Conservation (phyloP, 306 rosid species). For the Quercus gilva region DNA sequence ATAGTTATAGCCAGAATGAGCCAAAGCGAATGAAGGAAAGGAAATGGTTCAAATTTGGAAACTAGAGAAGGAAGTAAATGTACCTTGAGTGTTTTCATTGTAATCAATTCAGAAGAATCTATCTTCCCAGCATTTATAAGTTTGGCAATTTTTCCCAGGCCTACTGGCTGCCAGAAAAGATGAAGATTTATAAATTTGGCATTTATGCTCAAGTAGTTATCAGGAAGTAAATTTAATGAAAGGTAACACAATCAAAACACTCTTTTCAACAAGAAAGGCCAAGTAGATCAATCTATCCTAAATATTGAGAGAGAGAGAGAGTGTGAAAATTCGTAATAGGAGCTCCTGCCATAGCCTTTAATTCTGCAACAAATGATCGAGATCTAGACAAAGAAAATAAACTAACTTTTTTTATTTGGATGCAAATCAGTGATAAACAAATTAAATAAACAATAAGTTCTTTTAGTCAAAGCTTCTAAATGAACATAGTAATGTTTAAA, state of each 20-base stretch:
- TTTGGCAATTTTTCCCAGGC: constrained; percentile 80
- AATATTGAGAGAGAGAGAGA: background rate
- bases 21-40: constrained; percentile 19
- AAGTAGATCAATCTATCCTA: background rate
- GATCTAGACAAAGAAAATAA: background rate
- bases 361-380: constrained; percentile 1
- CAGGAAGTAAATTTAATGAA: constrained; percentile 4
- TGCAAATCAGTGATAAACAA: background rate
- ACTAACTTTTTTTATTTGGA: background rate
- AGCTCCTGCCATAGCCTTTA: background rate
- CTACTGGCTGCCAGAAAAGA: constrained; percentile 69
- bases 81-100: constrained; percentile 97
- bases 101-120: constrained; percentile 85
- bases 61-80: constrained; percentile 22
- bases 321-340: background rate
- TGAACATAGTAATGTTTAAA: too few relatives aligned
- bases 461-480: background rate
- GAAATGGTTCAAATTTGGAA: constrained; percentile 19
- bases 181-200: background rate
- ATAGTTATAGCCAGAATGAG: constrained; percentile 27
- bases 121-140: constrained; percentile 86
- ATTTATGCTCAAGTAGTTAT: background rate
- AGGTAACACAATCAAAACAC: background rate
- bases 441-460: background rate
- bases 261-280: background rate